Evolutionary conservation across 2,329 filamentous ascomycete genomes (phyloP).

Genomic region (Colletotrichum australisinense): DNA sequence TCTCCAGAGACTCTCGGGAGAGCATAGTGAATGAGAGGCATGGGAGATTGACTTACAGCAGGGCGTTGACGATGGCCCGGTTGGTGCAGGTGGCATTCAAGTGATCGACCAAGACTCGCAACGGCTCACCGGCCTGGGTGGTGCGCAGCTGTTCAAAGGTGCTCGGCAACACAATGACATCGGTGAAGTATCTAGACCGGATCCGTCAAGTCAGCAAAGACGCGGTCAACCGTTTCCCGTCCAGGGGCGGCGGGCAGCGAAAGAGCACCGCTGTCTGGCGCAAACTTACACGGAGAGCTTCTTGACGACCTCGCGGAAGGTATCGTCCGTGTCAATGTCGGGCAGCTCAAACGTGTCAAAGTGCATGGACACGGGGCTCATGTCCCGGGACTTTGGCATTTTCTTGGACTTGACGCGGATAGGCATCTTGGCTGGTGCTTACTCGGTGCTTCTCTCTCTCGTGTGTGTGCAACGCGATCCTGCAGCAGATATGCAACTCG

Average conservation of each 20-base stretch:
- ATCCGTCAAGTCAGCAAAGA: constrained; percentile 29
- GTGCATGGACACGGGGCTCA: constrained; percentile 48
- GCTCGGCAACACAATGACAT: constrained; percentile 72
- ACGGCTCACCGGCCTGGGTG: constrained; percentile 69
- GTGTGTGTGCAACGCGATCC: background rate
- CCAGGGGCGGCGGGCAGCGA: background rate
- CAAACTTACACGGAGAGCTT: constrained; percentile 70
- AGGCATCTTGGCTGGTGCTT: constrained; percentile 44
- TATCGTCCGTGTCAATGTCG: constrained; percentile 67
- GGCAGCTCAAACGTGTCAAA: constrained; percentile 58
- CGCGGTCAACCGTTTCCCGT: constrained; percentile 1
- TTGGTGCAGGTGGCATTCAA: constrained; percentile 73
- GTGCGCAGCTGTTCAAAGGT: constrained; percentile 81
- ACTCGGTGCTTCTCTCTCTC: no score
- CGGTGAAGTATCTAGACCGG: constrained; percentile 68
- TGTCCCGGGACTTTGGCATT: constrained; percentile 44
- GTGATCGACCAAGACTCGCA: constrained; percentile 71
- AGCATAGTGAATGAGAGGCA: background rate
- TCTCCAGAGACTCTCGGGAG: background rate
- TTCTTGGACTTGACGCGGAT: constrained; percentile 50
- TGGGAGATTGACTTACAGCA: constrained; percentile 67
- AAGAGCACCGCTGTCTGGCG: background rate
- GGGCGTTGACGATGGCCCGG: constrained; percentile 76
- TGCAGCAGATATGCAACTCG: background rate
- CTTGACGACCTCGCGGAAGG: constrained; percentile 73